phyloP scores from a whole-genome alignment of 768 basidiomycete genomes.

The Tylopilus subfusipes region DNA sequence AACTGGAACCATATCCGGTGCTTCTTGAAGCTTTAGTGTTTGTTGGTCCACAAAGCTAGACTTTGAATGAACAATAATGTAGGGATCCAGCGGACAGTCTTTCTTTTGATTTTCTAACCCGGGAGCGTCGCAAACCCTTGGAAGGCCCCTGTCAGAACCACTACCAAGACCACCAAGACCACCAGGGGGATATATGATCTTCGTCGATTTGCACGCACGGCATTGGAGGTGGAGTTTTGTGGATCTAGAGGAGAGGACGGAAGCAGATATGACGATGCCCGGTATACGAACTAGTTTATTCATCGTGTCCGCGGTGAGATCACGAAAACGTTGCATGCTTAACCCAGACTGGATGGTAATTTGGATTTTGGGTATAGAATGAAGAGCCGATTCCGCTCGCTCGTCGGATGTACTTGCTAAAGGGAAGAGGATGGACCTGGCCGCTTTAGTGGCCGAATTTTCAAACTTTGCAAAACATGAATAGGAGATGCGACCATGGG shows the following conservation, averaged over 20 bases:
- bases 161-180: constrained; percentile 86
- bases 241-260: constrained; percentile 88
- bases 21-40: constrained; percentile 94
- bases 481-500: not conserved
- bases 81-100: constrained; percentile 94
- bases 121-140: constrained; percentile 82
- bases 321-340: constrained; percentile 91
- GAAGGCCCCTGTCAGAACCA: constrained; percentile 81
- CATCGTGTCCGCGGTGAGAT: constrained; percentile 90
- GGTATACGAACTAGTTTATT: constrained; percentile 95
- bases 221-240: constrained; percentile 92
- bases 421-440: constrained; percentile 80
- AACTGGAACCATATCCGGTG: constrained; percentile 99
- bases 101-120: constrained; percentile 82
- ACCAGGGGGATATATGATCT: constrained; percentile 69
- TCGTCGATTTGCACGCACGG: constrained; percentile 80
- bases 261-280: constrained; percentile 97
- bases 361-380: constrained; percentile 71
- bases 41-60: constrained; percentile 96
- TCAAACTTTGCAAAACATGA: constrained; percentile 64
- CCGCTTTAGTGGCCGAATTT: constrained; percentile 81
- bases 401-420: constrained; percentile 51
- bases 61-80: constrained; percentile 91
- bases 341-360: constrained; percentile 85
- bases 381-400: constrained; percentile 43